Evolutionary conservation across 441 rosid genomes (phyloP), one percentile per base, ranked within the genome.

Genomic region (Pelargonium citronellum): DNA sequence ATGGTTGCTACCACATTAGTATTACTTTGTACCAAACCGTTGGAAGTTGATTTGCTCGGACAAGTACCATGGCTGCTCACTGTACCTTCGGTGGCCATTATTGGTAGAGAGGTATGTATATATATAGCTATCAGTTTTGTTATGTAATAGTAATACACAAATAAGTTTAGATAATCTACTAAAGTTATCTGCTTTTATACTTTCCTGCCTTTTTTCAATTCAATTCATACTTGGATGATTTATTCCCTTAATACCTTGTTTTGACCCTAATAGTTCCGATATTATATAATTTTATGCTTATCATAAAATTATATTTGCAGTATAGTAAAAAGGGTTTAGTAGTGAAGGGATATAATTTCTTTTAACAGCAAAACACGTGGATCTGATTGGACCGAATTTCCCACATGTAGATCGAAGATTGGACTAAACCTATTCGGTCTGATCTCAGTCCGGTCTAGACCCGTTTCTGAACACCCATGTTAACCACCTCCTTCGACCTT

Each of bases 1-100:
- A 95, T 95, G 97, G 99, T 95, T 79, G 98, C 98, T 71, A 90
- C 97, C 11, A 80, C 97, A 13, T 83, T 95, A 84, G 86, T 95
- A 15, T 83, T 92, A 72, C 78, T 92, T 67, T 90, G 98, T 74
- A 85, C 91, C 7, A 87, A 79, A 79, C 97, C 99, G 39, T 70
- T 87, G 76, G 87, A 89, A 73, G 79, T 84, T 37, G 69, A 82
- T 69, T 19, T 76, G 67, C 79, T 90, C 75, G 91, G 87, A 71
- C 85, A 86, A 64, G 78, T 77, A 62, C 89, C 97, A 2, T 89
- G 99, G 97, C 81, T 90, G 34, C 70, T 95, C 81, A 84, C 95
- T 43, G 83, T 89, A 69, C 97, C 99, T 72, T 75, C 99, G 11
- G 82, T 89, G 73, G 92, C 89, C 75, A 95, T 92, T 16, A 91